Evolutionary conservation across 2,329 filamentous ascomycete genomes (phyloP).

Genomic region (Trichoderma hamatum): DNA sequence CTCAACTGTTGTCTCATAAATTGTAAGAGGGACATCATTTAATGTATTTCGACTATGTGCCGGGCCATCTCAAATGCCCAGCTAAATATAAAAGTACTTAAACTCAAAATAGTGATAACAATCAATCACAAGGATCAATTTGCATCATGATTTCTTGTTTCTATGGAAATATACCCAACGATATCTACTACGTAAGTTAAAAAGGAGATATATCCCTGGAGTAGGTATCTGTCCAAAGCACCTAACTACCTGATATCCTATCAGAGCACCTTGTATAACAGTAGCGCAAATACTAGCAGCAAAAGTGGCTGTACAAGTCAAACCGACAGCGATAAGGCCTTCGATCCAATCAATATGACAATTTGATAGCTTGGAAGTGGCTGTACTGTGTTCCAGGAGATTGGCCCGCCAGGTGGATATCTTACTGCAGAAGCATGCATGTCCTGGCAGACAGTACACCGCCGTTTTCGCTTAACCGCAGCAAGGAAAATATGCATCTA

Average conservation of each 20-base stretch:
- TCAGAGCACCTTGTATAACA: neutral
- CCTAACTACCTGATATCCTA: neutral
- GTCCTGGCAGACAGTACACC: conserved; percentile 3
- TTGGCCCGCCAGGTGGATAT: conserved; percentile 15
- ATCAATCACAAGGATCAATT: neutral
- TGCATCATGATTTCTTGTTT: neutral
- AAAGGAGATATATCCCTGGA: neutral
- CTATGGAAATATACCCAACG: neutral
- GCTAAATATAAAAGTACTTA: neutral
- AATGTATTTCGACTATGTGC: too few relatives aligned
- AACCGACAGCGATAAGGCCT: neutral
- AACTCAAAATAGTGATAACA: neutral
- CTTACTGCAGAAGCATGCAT: conserved; percentile 16
- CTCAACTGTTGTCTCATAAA: neutral
- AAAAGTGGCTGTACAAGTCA: neutral
- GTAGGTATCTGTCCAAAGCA: neutral
- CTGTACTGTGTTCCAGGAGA: neutral
- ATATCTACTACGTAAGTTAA: neutral
- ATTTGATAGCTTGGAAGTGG: neutral
- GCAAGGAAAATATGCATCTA: neutral
- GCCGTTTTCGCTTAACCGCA: conserved; percentile 16
- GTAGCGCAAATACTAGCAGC: neutral
- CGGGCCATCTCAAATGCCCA: neutral
- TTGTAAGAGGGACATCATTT: neutral
- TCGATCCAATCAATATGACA: neutral